These are phyloP conservation scores for Chaetothyriales sp. DNA, from an alignment of 2,329 filamentous ascomycete species.

Conservation along the genomic window DNA sequence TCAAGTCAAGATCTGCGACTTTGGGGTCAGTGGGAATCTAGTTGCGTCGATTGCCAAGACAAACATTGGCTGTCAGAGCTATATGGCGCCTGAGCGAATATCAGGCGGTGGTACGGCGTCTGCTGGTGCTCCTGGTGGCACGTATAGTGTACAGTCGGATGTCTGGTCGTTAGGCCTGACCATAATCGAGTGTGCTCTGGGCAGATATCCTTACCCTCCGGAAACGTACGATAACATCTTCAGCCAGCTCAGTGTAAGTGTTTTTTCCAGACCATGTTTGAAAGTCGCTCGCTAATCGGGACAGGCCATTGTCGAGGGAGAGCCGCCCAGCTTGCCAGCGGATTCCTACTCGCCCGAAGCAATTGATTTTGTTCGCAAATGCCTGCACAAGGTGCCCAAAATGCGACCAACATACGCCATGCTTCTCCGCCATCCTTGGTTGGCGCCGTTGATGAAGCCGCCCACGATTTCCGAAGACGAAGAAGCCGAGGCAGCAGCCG, in stretches of 20 bases:
- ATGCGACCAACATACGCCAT: conserved; percentile 87
- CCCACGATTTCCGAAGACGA: conserved; percentile 57
- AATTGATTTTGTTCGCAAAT: conserved; percentile 73
- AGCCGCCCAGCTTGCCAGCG: conserved; percentile 73
- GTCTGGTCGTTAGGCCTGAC: conserved; percentile 93
- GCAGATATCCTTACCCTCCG: conserved; percentile 87
- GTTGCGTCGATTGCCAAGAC: conserved; percentile 97
- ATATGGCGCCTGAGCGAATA: conserved; percentile 96
- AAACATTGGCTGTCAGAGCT: conserved; percentile 97
- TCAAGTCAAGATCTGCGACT: conserved; percentile 96
- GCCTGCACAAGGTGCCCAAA: conserved; percentile 82
- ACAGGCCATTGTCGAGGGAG: conserved; percentile 92
- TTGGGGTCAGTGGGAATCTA: conserved; percentile 89
- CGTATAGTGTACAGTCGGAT: conserved; percentile 94
- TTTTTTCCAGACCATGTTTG: conserved; percentile 16
- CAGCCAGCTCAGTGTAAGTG: conserved; percentile 87
- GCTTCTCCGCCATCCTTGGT: conserved; percentile 80
- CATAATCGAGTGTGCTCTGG: conserved; percentile 90
- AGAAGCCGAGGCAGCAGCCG: conserved; percentile 42
- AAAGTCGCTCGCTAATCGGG: neutral
- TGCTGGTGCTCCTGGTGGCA: conserved; percentile 57
- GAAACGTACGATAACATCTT: conserved; percentile 98
- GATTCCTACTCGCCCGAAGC: conserved; percentile 65
- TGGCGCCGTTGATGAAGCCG: conserved; percentile 59
- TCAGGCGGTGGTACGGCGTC: conserved; percentile 68